Conservation (phyloP, 768 basidiomycete species). For the Candolleomyces aberdarensis region DNA sequence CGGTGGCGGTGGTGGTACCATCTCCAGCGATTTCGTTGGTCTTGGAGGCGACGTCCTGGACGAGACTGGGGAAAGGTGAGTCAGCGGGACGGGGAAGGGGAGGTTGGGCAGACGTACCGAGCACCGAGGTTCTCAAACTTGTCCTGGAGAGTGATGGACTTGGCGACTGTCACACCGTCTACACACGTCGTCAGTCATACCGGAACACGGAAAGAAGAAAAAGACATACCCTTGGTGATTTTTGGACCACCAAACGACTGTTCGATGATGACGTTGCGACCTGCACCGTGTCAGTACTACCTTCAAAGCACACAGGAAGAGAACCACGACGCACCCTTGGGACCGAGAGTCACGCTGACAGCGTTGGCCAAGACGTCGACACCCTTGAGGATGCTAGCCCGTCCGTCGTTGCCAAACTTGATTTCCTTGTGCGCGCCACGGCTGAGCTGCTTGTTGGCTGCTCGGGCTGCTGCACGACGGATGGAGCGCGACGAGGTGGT, state of each 20-base stretch:
- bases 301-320: too few relatives aligned
- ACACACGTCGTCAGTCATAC: slow-evolving; percentile 9
- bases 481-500: slow-evolving; percentile 62
- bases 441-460: slow-evolving; percentile 47
- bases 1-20: slow-evolving; percentile 97
- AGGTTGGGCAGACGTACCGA: slow-evolving; percentile 55
- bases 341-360: slow-evolving; percentile 93
- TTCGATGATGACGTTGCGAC: slow-evolving; percentile 98
- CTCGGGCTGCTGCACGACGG: slow-evolving; percentile 62
- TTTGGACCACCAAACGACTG: slow-evolving; percentile 87
- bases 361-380: slow-evolving; percentile 97
- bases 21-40: slow-evolving; percentile 98
- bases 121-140: slow-evolving; percentile 99
- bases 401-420: slow-evolving; percentile 93
- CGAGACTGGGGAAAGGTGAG: slow-evolving; percentile 49
- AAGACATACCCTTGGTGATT: slow-evolving; percentile 84
- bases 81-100: not conserved
- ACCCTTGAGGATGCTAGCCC: slow-evolving; percentile 90
- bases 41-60: slow-evolving; percentile 95
- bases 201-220: not conserved
- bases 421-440: slow-evolving; percentile 94
- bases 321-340: slow-evolving; percentile 76
- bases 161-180: slow-evolving; percentile 99
- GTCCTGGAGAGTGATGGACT: slow-evolving; percentile 91
- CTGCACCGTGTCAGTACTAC: slow-evolving; percentile 41